These are phyloP conservation scores for Colletotrichum sublineola DNA, from an alignment of 2,329 filamentous ascomycete genomes.

Conservation along the genomic window DNA sequence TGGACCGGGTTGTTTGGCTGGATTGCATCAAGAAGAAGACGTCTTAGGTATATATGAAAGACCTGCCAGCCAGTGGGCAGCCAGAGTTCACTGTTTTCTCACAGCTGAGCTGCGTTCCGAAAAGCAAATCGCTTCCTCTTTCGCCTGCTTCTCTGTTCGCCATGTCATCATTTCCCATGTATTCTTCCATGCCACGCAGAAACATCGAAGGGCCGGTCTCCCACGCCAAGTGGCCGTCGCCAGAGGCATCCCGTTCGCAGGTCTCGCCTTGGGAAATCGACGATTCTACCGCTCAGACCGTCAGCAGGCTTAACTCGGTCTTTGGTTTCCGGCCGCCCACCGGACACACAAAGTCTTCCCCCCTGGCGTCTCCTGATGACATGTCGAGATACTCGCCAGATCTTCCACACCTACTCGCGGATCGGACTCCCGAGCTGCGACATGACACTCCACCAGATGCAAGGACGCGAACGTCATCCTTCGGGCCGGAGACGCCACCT, in stretches of 20 bases:
- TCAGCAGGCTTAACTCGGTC: conserved; percentile 34
- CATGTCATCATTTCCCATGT: conserved; percentile 33
- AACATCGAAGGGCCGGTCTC: conserved; percentile 34
- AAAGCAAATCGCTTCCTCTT: conserved; percentile 28
- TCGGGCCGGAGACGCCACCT: conserved; percentile 36
- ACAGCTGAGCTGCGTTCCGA: conserved; percentile 27
- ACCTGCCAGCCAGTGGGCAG: conserved; percentile 21
- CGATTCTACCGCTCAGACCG: conserved; percentile 36
- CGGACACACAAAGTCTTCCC: conserved; percentile 15
- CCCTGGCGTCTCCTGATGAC: conserved; percentile 20
- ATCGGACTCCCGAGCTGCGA: conserved; percentile 33
- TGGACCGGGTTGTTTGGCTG: conserved; percentile 32
- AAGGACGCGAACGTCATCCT: conserved; percentile 35
- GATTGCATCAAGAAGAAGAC: neutral
- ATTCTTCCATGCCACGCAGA: conserved; percentile 33
- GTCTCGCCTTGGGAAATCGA: conserved; percentile 32
- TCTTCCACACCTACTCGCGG: conserved; percentile 9
- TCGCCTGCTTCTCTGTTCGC: conserved; percentile 27
- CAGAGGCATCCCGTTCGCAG: conserved; percentile 17
- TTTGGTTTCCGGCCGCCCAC: conserved; percentile 33
- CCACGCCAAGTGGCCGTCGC: conserved; percentile 38
- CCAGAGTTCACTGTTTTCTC: conserved; percentile 32
- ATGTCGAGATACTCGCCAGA: conserved; percentile 29
- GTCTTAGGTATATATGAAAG: conserved; percentile 35
- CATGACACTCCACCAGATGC: conserved; percentile 36